These are phyloP conservation scores for Myrica gale DNA, from an alignment of 306 rosid species.

Conservation along the genomic window DNA sequence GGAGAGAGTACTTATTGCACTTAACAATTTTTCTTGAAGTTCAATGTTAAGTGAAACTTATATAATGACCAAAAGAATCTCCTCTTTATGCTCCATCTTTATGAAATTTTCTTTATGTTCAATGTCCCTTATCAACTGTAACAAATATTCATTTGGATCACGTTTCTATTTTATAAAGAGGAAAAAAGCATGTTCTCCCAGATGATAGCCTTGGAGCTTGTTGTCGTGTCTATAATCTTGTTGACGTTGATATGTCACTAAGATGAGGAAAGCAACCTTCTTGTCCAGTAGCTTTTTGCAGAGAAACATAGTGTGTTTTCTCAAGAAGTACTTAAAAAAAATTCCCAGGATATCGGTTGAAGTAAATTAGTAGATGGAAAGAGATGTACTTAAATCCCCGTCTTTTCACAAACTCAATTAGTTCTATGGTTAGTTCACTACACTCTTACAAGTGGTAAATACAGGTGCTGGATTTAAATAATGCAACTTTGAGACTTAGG, in stretches of 20 bases:
- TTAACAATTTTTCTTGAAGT: background rate
- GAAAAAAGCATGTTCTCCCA: background rate
- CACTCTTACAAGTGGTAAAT: background rate
- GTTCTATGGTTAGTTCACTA: background rate
- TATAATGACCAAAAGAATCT: background rate
- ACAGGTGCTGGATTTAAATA: background rate
- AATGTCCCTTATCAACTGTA: background rate
- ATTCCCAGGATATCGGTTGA: background rate
- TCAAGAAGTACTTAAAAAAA: background rate
- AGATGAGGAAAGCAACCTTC: constrained; percentile 9
- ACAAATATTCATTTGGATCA: no score
- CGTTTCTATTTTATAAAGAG: no score
- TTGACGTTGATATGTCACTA: background rate
- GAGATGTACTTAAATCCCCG: background rate
- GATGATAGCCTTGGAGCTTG: background rate
- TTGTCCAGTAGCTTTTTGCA: background rate
- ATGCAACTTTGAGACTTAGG: background rate
- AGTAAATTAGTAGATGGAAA: background rate
- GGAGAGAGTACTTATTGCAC: background rate
- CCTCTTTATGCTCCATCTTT: background rate
- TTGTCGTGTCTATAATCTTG: background rate
- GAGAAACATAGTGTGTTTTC: background rate
- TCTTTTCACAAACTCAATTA: background rate
- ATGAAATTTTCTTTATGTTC: constrained; percentile 3
- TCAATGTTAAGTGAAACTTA: background rate